phyloP scores from a whole-genome alignment of 768 basidiomycete species.

The Suillus spraguei region DNA sequence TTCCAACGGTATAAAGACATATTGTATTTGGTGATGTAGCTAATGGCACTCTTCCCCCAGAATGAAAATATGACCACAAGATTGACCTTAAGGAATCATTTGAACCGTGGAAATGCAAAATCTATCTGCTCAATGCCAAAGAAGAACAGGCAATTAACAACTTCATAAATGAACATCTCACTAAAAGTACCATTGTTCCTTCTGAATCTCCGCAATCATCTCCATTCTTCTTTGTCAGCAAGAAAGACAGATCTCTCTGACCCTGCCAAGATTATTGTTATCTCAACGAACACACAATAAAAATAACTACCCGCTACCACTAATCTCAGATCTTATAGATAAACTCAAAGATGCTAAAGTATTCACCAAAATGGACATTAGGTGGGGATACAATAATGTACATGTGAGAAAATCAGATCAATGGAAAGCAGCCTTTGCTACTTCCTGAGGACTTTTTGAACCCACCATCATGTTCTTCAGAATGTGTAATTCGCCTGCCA shows the following conservation, averaged over 20 bases:
- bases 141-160: neutral
- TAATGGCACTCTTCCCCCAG: neutral
- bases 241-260: neutral
- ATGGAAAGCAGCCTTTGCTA: neutral
- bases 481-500: conserved; percentile 17
- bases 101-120: neutral
- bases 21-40: neutral
- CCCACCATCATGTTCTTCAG: conserved; percentile 12
- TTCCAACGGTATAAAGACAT: neutral
- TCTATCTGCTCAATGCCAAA: neutral
- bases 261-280: neutral
- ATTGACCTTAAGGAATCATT: neutral
- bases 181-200: conserved; percentile 10
- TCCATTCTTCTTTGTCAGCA: conserved; percentile 15
- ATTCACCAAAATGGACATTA: conserved; percentile 23
- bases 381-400: neutral
- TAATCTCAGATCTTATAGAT: conserved; percentile 14
- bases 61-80: neutral
- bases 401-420: neutral
- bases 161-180: conserved; percentile 15
- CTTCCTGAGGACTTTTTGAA: neutral
- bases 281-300: conserved; percentile 15
- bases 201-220: conserved; percentile 26
- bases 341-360: conserved; percentile 12
- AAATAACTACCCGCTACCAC: neutral